Base-by-base conservation (phyloP, 306 rosid genomes). In the Trifolium dubium region DNA sequence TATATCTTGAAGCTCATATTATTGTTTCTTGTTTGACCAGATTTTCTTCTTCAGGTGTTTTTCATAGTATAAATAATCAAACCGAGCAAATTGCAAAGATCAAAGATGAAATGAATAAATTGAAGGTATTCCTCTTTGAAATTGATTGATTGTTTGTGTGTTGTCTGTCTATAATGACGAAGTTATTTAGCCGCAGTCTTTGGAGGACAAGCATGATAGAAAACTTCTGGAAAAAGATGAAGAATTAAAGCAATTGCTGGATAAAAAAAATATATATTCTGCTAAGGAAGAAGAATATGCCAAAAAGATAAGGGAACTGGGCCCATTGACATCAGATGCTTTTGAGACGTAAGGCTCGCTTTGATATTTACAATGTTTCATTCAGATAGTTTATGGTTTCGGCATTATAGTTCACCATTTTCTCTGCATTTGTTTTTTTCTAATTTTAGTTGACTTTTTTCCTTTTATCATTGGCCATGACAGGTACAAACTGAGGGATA, bases 301-400 rank as follows among this genome's bases (percentile, higher is more conserved):
- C 49, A 94, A 89, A 86, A 94, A 91, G 83, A 91, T 89, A 85
- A 82, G 91, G 85, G 98, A 94, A 74, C 71, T 94, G 79, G 98
- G 98, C 29, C 92, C 92, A 44, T 81, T 94, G 83, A 83, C 95
- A 73, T 91, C 97, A 49, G 98, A 94, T 88, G 98, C 98, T 72
- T 94, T 91, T 86, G 98, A 94, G 64, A 75, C 85, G 98, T 94
- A 94, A 78, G 80, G 29, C n/a, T n/a, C n/a, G n/a, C n/a, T n/a
- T n/a, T n/a, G n/a, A n/a, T n/a, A n/a, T n/a, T n/a, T n/a, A n/a
- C n/a, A n/a, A n/a, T n/a, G n/a, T n/a, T n/a, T n/a, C n/a, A n/a
- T n/a, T n/a, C n/a, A n/a, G n/a, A n/a, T n/a, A n/a, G n/a, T n/a
- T n/a, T n/a, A n/a, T n/a, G n/a, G n/a, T n/a, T n/a, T n/a, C n/a